Evolutionary conservation across 768 basidiomycete species (phyloP), one percentile per base, ranked within the genome.

Genomic region (Rhizopogon vinicolor): DNA sequence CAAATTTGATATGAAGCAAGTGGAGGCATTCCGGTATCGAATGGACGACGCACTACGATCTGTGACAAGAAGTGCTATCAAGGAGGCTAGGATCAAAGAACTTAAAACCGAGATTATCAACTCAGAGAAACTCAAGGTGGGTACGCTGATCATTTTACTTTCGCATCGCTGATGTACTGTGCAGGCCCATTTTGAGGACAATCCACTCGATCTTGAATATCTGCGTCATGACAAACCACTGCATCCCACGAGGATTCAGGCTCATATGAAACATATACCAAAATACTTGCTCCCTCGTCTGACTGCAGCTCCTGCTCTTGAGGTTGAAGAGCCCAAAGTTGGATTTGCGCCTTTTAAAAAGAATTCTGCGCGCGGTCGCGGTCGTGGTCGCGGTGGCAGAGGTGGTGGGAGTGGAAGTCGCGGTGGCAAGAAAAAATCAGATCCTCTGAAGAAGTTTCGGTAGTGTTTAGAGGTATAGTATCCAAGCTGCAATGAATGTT

Each of bases 141-240:
- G 81, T 51, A 13, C 13, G 18, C 45, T 45, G 12, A 16, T 19
- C 46, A 33, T 51, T 14, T 31, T 5, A 35, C 33, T 16, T 22
- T 16, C 13, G 43, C n/a, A 43, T 52, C 37, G 41, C 43, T 57
- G 12, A 57, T 54, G 43, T 29, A 12, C 33, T 35, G 54, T 59
- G 41, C 63, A 98, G 95, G 93, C 94, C 6, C 96, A 98, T 71
- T 98, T 99, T 59, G 94, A 98, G 65, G 94, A 98, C 65, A 94
- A 98, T 66, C 96, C 96, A 1, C 77, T 91, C 7, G 95, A 98
- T 66, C 78, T 98, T 10, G 92, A 94, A 53, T 97, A 85, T 66
- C 75, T 98, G 44, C 84, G 92, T 2, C 97, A 98, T 70, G 97
- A 99, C 72, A 93, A 93, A 62, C 90, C 95, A 5, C 76, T 98